Conservation (phyloP, 31 red algal species). For the Asparagopsis taxiformis region DNA sequence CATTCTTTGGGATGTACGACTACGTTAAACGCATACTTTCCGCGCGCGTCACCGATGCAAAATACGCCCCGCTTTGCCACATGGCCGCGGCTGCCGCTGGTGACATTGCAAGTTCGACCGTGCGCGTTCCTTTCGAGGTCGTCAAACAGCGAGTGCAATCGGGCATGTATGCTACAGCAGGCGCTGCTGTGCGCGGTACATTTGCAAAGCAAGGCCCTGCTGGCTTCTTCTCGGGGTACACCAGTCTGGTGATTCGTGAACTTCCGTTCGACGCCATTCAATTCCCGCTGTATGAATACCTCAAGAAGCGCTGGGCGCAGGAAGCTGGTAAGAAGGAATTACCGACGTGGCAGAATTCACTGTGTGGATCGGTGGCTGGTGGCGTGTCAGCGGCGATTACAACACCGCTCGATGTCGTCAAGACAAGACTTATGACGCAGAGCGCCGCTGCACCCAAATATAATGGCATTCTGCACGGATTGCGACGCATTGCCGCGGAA, state of each 20-base stretch:
- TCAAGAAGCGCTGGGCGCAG: conserved; percentile 59
- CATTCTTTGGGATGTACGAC: conserved; percentile 94
- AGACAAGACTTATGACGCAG: conserved; percentile 90
- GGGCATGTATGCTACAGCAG: conserved; percentile 64
- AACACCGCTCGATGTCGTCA: conserved; percentile 96
- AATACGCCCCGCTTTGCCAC: conserved; percentile 62
- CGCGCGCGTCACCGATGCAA: conserved; percentile 8
- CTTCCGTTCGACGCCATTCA: conserved; percentile 94
- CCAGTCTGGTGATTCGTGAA: conserved; percentile 81
- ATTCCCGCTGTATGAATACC: conserved; percentile 94
- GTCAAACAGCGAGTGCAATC: conserved; percentile 94
- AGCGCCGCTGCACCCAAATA: conserved; percentile 40
- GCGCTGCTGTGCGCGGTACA: conserved; percentile 51
- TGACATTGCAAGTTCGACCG: conserved; percentile 69
- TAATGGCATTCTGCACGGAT: conserved; percentile 59
- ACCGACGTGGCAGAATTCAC: conserved; percentile 71
- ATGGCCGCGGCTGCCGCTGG: conserved; percentile 83
- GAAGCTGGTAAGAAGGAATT: conserved; percentile 16
- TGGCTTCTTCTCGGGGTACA: conserved; percentile 88
- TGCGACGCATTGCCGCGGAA: conserved; percentile 76
- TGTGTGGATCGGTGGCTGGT: conserved; percentile 85
- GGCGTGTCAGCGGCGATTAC: conserved; percentile 92
- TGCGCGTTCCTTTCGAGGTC: conserved; percentile 96
- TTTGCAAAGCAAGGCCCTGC: conserved; percentile 58
- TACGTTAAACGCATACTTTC: conserved; percentile 65